Base-by-base conservation (phyloP, 129 eudicot species). In the Helianthus tuberosus region DNA sequence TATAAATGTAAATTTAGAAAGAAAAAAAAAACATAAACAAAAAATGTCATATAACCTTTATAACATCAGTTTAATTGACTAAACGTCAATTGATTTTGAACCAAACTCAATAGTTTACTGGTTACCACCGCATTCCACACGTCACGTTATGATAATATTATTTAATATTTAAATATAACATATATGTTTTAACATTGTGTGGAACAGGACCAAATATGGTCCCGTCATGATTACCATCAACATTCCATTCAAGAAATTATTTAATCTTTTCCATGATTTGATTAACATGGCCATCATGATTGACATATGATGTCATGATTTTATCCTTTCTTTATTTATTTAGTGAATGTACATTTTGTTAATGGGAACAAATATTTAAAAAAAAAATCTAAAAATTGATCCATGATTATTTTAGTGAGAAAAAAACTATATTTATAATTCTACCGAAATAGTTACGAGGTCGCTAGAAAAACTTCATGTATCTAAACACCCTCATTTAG, bases 201-300 rank as follows among this genome's bases (percentile, higher is more conserved):
- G 53, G 44, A 32, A 58, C 20, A 39, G 12, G 29, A 44, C 41
- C 69, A 77, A 58, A 38, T 10, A 53, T 71, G 71, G 72, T 70
- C 82, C 77, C 77, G 44, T 25, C 48, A 51, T 27, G 73, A 49
- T 60, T 51, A 43, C 67, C 60, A 63, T 77, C 66, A 78, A 78
- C 82, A 78, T 78, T 78, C 82, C 72, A 50, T 39, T 39, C 72
- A 53, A 50, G 29, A 71, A 52, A 52, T 71, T 78, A 71, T 63
- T 71, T 71, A 78, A 51, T 64, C 44, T 9, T 9, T 51, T 64
- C 51, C 66, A 52, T 41, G 43, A 63, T 78, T 54, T 51, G 23
- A 39, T 64, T 63, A 64, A 71, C 72, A 63, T 78, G 77, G 72
- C 72, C 77, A 63, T 23, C 65, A 63, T 71, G 61, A 71, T 78